Base-by-base conservation (phyloP, 768 basidiomycete species). In the Trametes sanguinea region DNA sequence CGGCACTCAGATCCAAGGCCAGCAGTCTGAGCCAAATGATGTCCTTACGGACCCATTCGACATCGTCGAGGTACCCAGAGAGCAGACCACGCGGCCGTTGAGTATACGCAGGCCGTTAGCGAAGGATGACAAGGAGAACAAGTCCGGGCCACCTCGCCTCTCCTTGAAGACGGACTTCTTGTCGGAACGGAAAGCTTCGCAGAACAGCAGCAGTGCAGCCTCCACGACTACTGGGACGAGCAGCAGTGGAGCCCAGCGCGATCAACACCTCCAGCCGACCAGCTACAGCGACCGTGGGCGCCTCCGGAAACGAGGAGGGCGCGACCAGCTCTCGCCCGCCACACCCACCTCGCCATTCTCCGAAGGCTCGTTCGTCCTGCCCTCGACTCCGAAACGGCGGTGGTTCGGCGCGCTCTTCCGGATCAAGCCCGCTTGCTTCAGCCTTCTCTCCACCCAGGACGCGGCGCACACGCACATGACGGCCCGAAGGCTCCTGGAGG, bases 321-420 rank as follows among this genome's bases (percentile, higher is more conserved):
- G 52, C 14, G 48, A 32, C 64, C 17, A 67, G 71, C 17, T 78
- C 22, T 77, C 82, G 62, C 83, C 82, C 42, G 76, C 78, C 6
- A 76, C 81, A 45, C 76, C 78, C 17, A 75, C 77, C 2, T 76
- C 77, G n/a, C 76, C 80, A 3, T 74, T 32, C 79, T 57, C 75
- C 76, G 67, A 54, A 61, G 58, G 67, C 59, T 57, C 75, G 73
- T 57, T 69, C 74, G 22, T 76, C 77, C 30, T 83, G 85, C 16
- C 87, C 82, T 75, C 84, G 85, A 63, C 84, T 81, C 72, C 72
- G 9, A 68, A 67, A 50, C 67, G 69, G 42, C 67, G 67, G 53
- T 98, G 95, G 96, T 84, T 99, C 63, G 86, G 86, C 46, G 90
- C 87, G 68, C 82, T 97, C 44, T 95, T 98, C 83, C 90, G 85